These are phyloP conservation scores for Colletotrichum simmondsii DNA, from an alignment of 2,329 filamentous ascomycete genomes.

Conservation along the genomic window DNA sequence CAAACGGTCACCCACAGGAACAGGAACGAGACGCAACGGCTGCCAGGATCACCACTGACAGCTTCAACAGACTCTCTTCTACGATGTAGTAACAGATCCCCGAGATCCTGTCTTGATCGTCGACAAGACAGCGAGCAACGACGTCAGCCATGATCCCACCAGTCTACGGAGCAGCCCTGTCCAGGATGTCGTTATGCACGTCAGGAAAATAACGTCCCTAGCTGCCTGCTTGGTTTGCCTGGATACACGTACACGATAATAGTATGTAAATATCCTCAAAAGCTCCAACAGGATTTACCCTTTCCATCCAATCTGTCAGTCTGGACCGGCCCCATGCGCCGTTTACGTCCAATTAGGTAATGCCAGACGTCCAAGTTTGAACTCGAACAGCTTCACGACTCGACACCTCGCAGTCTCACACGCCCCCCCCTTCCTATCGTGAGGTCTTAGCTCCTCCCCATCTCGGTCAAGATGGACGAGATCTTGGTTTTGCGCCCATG, in stretches of 20 bases:
- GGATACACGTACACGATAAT: too few species aligned
- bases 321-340: conserved; percentile 1
- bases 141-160: neutral
- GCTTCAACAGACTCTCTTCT: neutral
- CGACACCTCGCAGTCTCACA: neutral
- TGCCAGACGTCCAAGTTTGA: conserved; percentile 12
- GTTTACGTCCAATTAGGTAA: conserved; percentile 18
- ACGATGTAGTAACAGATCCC: too few species aligned
- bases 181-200: conserved; percentile 7
- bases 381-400: conserved; percentile 11
- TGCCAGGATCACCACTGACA: neutral
- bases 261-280: neutral
- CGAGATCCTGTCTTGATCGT: neutral
- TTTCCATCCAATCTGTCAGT: neutral
- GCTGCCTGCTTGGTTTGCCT: neutral
- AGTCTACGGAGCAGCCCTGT: neutral
- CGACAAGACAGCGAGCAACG: neutral
- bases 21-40: conserved; percentile 7
- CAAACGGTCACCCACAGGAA: neutral
- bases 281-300: neutral
- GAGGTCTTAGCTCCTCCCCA: neutral
- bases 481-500: conserved; percentile 7
- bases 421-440: neutral
- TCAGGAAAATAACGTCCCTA: neutral
- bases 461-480: neutral